These are phyloP conservation scores for Arabidopsis suecica DNA, from an alignment of 345 rosid species.

Conservation along the genomic window DNA sequence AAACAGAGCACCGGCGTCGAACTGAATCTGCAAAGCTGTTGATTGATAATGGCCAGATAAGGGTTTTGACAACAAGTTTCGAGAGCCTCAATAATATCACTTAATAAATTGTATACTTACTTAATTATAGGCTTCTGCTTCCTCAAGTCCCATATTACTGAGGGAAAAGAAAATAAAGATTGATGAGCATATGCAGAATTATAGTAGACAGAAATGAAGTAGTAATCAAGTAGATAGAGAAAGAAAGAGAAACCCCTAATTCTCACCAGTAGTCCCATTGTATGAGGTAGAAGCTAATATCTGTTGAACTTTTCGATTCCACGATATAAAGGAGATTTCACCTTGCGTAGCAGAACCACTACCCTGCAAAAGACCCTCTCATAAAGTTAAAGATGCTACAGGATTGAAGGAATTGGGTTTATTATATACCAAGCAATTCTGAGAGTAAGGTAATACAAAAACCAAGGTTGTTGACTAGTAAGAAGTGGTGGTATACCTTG, in stretches of 20 bases:
- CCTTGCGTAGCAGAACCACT: conserved; percentile 93
- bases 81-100: background rate
- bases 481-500: conserved; percentile 53
- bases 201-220: conserved; percentile 2
- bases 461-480: conserved; percentile 6
- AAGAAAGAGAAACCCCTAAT: background rate
- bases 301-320: conserved; percentile 95
- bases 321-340: conserved; percentile 92
- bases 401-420: conserved; percentile 12
- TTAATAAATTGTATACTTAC: conserved; percentile 50
- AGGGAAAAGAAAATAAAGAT: conserved; percentile 9
- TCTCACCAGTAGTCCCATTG: conserved; percentile 95
- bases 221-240: conserved; percentile 2
- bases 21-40: conserved; percentile 89
- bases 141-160: conserved; percentile 98
- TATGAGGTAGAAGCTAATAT: conserved; percentile 94
- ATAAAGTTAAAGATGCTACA: conserved; percentile 23
- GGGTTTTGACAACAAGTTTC: conserved; percentile 18
- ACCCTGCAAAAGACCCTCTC: conserved; percentile 62
- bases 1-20: conserved; percentile 93
- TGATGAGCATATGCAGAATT: conserved; percentile 14
- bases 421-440: background rate
- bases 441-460: background rate
- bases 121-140: conserved; percentile 95
- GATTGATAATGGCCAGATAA: conserved; percentile 39